Conservation (phyloP, 768 basidiomycete species). For the Trichaptum fuscoviolaceum region DNA sequence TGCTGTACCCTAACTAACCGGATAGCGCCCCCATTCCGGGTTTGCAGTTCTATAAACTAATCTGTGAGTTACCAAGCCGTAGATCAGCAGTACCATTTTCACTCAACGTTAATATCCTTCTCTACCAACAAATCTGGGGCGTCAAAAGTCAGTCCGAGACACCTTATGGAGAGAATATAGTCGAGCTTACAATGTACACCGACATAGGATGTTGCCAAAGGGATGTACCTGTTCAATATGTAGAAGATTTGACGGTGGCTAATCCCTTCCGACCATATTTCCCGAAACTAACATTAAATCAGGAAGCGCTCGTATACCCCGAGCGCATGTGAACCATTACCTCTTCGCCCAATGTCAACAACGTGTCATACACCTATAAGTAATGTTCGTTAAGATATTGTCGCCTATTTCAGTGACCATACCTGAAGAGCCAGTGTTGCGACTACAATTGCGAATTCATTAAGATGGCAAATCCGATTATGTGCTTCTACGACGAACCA, state of each 20-base stretch:
- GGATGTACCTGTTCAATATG: not conserved
- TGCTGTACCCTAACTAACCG: not conserved
- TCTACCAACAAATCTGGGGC: not conserved
- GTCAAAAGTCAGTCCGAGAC: not conserved
- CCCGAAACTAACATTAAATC: not conserved
- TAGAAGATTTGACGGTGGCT: not conserved
- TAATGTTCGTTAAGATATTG: not conserved
- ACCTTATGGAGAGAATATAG: not conserved
- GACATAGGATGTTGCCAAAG: not conserved
- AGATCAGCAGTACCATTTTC: not conserved
- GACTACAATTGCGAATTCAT: not conserved
- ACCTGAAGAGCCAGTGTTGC: not conserved
- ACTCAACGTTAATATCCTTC: not conserved
- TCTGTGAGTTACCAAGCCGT: not conserved
- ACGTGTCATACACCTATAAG: not conserved
- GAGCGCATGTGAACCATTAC: not conserved
- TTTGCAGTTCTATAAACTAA: not conserved
- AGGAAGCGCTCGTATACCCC: not conserved
- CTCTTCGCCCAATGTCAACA: not conserved
- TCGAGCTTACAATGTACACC: not conserved
- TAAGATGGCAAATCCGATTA: not conserved
- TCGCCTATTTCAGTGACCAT: not conserved
- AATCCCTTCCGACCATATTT: not conserved
- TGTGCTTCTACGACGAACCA: not conserved
- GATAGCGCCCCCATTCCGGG: not conserved